Evolutionary conservation across 2,329 filamentous ascomycete species (phyloP), one percentile per base, ranked within the genome.

Genomic region (Phaeoacremonium minimum): DNA sequence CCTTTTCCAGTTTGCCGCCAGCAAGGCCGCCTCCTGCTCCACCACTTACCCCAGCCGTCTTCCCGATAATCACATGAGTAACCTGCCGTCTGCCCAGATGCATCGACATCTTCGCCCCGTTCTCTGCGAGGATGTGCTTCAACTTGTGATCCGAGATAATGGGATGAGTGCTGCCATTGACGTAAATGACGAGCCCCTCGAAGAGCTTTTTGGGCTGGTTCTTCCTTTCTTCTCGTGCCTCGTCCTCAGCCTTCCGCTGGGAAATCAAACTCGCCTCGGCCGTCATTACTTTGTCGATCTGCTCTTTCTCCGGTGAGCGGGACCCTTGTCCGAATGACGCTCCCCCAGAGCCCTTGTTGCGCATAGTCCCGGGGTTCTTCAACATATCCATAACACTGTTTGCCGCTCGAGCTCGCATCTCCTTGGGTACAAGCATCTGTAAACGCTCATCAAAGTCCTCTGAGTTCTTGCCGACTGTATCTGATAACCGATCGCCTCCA

Each of bases 151-250:
- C 90, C 12, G 87, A 94, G 43, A 95, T 75, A 16, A 79, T 60
- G 2, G 90, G 89, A 41, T 81, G 75, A 3, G 88, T 95, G 47
- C 85, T 90, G 42, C 89, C 89, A 60, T 95, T 95, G 60, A 96
- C 75, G 63, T 91, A 93, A 49, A 95, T 75, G 35, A 77, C 81
- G 15, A 89, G 71, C 13, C 80, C 77, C 30, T 75, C 63, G 55
- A 96, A 90, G 36, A 94, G 74, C 32, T 66, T 52, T 46, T 49
- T 56, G 59, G 74, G 77, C 46, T 66, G 71, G 46, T 66, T 41
- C 64, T 60, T 30, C 64, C 54, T 49, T 40, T 47, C 45, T 28
- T 48, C 38, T 4, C 42, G 22, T 16, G 17, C 14, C 9, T 19
- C n/a, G 16, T 6, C 43, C 12, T 38, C 44, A 28, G 19, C n/a